phyloP scores from a whole-genome alignment of 2,329 filamentous ascomycete species.

The Trichoderma arundinaceum region DNA sequence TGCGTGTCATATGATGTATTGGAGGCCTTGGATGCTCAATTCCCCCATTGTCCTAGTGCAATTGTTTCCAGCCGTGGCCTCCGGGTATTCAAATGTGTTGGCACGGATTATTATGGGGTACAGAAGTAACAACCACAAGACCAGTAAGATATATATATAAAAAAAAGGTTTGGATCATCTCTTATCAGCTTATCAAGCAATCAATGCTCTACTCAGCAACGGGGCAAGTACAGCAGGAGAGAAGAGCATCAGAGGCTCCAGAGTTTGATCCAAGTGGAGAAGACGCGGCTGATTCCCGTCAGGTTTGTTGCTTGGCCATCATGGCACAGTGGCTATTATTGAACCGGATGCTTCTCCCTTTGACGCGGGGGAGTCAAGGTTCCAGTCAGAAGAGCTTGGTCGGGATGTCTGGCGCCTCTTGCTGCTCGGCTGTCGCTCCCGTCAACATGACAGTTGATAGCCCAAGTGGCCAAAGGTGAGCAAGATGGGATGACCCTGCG shows the following conservation, averaged over 20 bases:
- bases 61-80: too few species aligned
- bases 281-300: constrained; percentile 21
- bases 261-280: constrained; percentile 25
- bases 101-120: too few species aligned
- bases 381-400: constrained; percentile 6
- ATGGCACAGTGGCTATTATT: background rate
- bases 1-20: too few species aligned
- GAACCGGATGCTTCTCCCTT: background rate
- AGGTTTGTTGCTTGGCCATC: constrained; percentile 2
- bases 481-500: too few species aligned
- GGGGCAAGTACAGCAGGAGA: background rate
- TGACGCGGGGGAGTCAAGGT: constrained; percentile 1
- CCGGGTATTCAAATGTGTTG: too few species aligned
- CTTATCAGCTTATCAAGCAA: constrained; percentile 26
- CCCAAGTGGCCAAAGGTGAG: too few species aligned
- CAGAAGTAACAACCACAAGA: too few species aligned
- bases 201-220: constrained; percentile 5
- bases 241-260: constrained; percentile 19
- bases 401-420: constrained; percentile 24
- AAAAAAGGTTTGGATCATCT: constrained; percentile 4
- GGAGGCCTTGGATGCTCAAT: too few species aligned
- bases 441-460: background rate
- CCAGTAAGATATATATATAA: too few species aligned
- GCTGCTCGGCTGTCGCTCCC: background rate
- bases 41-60: too few species aligned